Evolutionary conservation across 2,329 filamentous ascomycete genomes (phyloP).

Genomic region (Diaporthe citriasiana): DNA sequence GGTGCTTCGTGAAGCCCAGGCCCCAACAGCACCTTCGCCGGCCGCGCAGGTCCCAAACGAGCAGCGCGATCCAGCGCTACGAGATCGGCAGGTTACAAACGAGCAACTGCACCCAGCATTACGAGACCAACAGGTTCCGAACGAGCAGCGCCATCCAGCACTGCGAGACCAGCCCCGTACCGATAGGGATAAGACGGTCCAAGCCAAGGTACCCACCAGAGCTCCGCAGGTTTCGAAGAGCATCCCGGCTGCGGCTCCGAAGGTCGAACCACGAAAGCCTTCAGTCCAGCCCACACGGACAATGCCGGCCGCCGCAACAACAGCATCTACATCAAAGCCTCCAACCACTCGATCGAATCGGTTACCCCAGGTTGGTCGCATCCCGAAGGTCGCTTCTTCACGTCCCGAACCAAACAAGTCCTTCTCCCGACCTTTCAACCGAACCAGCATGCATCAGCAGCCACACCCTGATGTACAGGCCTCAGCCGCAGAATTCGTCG

Average conservation of each 20-base stretch:
- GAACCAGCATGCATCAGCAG: constrained; percentile 61
- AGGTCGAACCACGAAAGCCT: constrained; percentile 28
- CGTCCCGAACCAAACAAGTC: constrained; percentile 79
- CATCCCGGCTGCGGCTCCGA: constrained; percentile 1
- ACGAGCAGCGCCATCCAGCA: neutral
- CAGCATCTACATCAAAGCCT: constrained; percentile 33
- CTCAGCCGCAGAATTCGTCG: constrained; percentile 58
- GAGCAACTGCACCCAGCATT: too few species aligned
- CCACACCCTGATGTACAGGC: constrained; percentile 48
- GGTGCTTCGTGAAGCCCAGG: constrained; percentile 65
- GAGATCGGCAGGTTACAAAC: too few species aligned
- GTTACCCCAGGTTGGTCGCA: constrained; percentile 85
- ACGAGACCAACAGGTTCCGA: constrained; percentile 4
- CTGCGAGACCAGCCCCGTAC: constrained; percentile 7
- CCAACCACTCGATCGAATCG: constrained; percentile 67
- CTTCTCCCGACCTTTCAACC: constrained; percentile 86
- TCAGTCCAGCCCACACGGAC: constrained; percentile 10
- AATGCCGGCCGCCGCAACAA: constrained; percentile 11
- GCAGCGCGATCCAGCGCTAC: constrained; percentile 3
- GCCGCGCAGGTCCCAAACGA: constrained; percentile 25
- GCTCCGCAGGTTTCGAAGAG: constrained; percentile 19
- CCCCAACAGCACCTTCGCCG: constrained; percentile 46
- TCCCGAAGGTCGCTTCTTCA: constrained; percentile 83
- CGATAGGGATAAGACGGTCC: neutral
- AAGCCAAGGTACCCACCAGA: neutral